A percentile compares a stretch with the other conserved stretches of the same genome.
Evolutionary conservation across 176 grass and related monocot genomes (phyloP).

Genomic region (Dendrocalamus sinicus): DNA sequence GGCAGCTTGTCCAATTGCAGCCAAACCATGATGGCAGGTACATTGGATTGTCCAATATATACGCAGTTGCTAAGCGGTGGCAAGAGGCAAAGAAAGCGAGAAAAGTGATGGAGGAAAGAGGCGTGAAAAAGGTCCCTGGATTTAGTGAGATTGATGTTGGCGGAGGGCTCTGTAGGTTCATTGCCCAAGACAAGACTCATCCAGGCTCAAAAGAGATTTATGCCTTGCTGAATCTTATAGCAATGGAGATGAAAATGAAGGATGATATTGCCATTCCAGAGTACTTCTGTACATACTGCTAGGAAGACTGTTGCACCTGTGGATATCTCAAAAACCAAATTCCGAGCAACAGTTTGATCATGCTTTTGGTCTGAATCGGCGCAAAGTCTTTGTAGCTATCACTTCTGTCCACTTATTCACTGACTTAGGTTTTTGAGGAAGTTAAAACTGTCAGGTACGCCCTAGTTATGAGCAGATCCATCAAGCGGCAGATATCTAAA

Average conservation of each 20-base stretch:
- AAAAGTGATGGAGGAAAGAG: slow-evolving; percentile 64
- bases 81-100: slow-evolving; percentile 65
- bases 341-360: background rate
- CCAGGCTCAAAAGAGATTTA: slow-evolving; percentile 51
- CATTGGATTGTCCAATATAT: slow-evolving; percentile 74
- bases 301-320: background rate
- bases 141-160: slow-evolving; percentile 76
- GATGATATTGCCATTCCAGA: slow-evolving; percentile 26
- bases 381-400: background rate
- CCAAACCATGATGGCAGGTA: slow-evolving; percentile 73
- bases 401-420: slow-evolving; percentile 10
- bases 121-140: slow-evolving; percentile 62
- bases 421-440: slow-evolving; percentile 18
- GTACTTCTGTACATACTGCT: slow-evolving; percentile 27
- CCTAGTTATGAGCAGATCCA: slow-evolving; percentile 32
- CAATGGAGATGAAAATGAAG: slow-evolving; percentile 65
- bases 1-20: slow-evolving; percentile 66
- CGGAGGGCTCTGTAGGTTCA: slow-evolving; percentile 47
- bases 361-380: background rate
- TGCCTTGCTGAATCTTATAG: slow-evolving; percentile 55
- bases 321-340: slow-evolving; percentile 7
- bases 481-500: slow-evolving; percentile 23
- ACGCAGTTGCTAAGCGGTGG: slow-evolving; percentile 61
- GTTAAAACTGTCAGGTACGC: background rate
- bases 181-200: slow-evolving; percentile 65